Percentiles rank a stretch among this genome's conserved stretches.
These are phyloP conservation scores for Diddensiella transvaalensis DNA, from an alignment of 805 yeast genomes.

Conservation along the genomic window DNA sequence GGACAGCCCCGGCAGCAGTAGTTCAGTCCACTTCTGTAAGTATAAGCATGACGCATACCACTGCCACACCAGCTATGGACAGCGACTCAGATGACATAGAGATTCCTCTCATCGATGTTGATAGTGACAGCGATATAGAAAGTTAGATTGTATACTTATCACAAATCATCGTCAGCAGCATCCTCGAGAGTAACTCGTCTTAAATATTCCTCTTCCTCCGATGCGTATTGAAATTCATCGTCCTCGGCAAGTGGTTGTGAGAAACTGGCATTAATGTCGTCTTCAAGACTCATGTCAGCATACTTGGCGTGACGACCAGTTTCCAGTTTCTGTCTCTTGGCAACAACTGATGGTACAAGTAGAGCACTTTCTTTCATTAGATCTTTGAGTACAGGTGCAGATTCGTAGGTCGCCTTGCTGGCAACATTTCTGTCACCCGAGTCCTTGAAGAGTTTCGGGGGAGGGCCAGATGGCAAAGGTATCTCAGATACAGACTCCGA, in stretches of 20 bases:
- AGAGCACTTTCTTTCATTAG: constrained; percentile 20
- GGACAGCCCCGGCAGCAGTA: too few species aligned
- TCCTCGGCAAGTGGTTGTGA: background rate
- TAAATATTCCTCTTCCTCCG: constrained; percentile 13
- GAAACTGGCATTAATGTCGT: background rate
- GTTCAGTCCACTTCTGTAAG: too few species aligned
- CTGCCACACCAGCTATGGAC: too few species aligned
- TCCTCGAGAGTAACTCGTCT: too few species aligned
- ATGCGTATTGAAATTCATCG: constrained; percentile 6
- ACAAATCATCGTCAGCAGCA: background rate
- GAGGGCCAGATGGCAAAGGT: constrained; percentile 30
- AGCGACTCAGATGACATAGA: constrained; percentile 42
- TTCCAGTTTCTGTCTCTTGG: constrained; percentile 10
- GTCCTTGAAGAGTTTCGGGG: background rate
- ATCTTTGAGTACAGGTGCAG: constrained; percentile 26
- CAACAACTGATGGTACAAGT: constrained; percentile 22
- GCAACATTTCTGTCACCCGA: constrained; percentile 3
- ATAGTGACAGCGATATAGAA: constrained; percentile 43
- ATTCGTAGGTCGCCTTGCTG: constrained; percentile 22
- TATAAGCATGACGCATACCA: too few species aligned
- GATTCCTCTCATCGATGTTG: constrained; percentile 45
- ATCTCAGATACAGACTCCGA: constrained; percentile 25
- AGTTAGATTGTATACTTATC: too few species aligned
- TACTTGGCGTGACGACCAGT: too few species aligned
- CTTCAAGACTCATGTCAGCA: too few species aligned